Percentiles rank a stretch among this genome's conserved stretches.
phyloP scores from a whole-genome alignment of 2,329 filamentous ascomycete species.

The Cladophialophora yegresii region DNA sequence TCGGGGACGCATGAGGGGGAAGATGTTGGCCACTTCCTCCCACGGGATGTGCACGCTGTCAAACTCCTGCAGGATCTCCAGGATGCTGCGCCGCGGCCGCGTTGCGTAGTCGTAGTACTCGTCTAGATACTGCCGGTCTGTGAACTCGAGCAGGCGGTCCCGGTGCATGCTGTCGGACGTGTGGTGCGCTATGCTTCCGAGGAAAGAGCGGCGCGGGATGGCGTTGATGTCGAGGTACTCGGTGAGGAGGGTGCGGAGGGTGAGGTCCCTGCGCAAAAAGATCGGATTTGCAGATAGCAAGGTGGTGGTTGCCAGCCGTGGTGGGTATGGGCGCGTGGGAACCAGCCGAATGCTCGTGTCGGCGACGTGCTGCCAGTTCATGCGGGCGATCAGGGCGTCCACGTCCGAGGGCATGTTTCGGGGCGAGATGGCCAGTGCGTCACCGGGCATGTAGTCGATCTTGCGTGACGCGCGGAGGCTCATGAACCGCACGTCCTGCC shows the following conservation, averaged over 20 bases:
- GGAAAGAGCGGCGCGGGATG: conserved; percentile 85
- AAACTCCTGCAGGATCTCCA: conserved; percentile 92
- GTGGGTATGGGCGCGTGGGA: conserved; percentile 10
- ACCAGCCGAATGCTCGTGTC: conserved; percentile 60
- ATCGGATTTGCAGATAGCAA: conserved; percentile 42
- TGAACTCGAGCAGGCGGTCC: conserved; percentile 81
- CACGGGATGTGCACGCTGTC: conserved; percentile 78
- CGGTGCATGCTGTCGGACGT: conserved; percentile 71
- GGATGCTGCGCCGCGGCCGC: conserved; percentile 80
- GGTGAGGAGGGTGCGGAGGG: conserved; percentile 73
- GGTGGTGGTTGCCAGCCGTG: conserved; percentile 41
- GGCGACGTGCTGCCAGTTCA: conserved; percentile 74
- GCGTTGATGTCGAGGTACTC: conserved; percentile 87
- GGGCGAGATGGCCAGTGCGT: conserved; percentile 78
- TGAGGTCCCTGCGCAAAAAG: conserved; percentile 45
- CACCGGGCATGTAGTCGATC: conserved; percentile 67
- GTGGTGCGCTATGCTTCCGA: conserved; percentile 74
- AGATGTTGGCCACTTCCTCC: conserved; percentile 67
- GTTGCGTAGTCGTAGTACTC: conserved; percentile 97
- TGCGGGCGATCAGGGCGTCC: conserved; percentile 72
- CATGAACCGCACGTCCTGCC: conserved; percentile 91
- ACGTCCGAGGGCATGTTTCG: conserved; percentile 85
- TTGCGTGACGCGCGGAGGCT: conserved; percentile 54
- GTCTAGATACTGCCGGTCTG: conserved; percentile 74
- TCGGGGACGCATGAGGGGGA: conserved; percentile 81